A percentile compares a stretch with the other conserved stretches of the same genome.
Conservation (phyloP, 1,284 basidiomycete species). For the Heterobasidion parviporum region DNA sequence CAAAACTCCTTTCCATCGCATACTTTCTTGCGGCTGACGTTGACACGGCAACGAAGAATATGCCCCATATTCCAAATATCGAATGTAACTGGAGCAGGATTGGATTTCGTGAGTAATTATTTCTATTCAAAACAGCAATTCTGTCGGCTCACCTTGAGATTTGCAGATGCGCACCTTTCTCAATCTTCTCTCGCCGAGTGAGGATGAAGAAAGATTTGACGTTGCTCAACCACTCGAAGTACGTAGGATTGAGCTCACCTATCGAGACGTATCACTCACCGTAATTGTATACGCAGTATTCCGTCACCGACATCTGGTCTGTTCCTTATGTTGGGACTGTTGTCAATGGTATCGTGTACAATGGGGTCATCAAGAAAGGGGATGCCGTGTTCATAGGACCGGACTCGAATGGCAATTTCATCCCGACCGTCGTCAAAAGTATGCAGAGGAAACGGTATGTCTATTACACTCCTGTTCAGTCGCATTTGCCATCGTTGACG, state of each 20-base stretch:
- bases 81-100: conserved; percentile 90
- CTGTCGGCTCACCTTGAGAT: not conserved
- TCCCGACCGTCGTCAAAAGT: conserved; percentile 75
- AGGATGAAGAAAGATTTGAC: conserved; percentile 76
- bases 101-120: conserved; percentile 54
- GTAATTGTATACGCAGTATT: conserved; percentile 40
- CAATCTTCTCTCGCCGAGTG: conserved; percentile 81
- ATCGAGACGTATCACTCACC: not conserved
- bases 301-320: conserved; percentile 75
- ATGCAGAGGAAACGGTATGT: conserved; percentile 88
- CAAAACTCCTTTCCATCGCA: conserved; percentile 8
- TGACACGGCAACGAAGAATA: conserved; percentile 36
- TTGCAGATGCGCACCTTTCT: conserved; percentile 72
- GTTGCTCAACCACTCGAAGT: conserved; percentile 87
- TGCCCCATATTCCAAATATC: conserved; percentile 93
- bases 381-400: conserved; percentile 87
- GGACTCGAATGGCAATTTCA: conserved; percentile 88
- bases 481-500: not conserved
- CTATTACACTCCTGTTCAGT: not conserved
- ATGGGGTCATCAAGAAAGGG: conserved; percentile 70
- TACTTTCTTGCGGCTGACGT: not conserved
- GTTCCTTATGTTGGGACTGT: conserved; percentile 96
- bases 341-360: conserved; percentile 85
- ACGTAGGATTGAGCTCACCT: conserved; percentile 3
- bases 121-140: not conserved